Base-by-base conservation (phyloP, 768 basidiomycete species). In the Paxillus ammoniavirescens region DNA sequence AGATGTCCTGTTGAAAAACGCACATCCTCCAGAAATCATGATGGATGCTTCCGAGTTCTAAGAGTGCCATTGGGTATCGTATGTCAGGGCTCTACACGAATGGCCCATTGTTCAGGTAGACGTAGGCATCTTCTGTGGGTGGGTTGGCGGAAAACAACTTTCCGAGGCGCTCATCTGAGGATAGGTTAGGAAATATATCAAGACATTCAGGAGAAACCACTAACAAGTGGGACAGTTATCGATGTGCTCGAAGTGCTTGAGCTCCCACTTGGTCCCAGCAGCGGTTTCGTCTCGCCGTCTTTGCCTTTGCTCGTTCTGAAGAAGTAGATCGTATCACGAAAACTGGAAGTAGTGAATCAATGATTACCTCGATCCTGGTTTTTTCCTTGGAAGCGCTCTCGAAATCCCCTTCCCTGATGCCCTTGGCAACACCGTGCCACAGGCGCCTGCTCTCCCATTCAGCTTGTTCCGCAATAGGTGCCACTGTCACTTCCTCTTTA, bases 321-420 rank as follows among this genome's bases (percentile, higher is more conserved):
- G 49, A 38, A 49, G 45, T 23, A 43, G 26, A 44, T n/a, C n/a
- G 28, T 7, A 23, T 57, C 14, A 57, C 5, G 2, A 37, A 6
- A 31, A 43, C 4, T 12, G 12, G 2, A 7, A 26, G 28, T 9
- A 26, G 26, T 12, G 23, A 8, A 12, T 26, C 18, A 36, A 33
- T 1, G 70, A 72, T 18, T 54, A 89, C 93, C 88, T 98, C 96
- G 44, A 98, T 93, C 71, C 84, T 80, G 44, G 78, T 80, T 83
- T 99, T 98, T 67, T 94, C 96, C 60, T 72, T 75, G 55, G 87
- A 87, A 4, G 96, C 96, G n/a, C 77, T 72, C 48, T 99, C 96
- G 66, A 93, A 98, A 65, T 98, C 92, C 13, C 91, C 90, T 53
- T 87, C 88, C 51, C 88, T 74, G 55, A 98, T 98, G 13, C 96